Conservation (phyloP, 371 early-diverging fungal species). For the Mucor saturninus region DNA sequence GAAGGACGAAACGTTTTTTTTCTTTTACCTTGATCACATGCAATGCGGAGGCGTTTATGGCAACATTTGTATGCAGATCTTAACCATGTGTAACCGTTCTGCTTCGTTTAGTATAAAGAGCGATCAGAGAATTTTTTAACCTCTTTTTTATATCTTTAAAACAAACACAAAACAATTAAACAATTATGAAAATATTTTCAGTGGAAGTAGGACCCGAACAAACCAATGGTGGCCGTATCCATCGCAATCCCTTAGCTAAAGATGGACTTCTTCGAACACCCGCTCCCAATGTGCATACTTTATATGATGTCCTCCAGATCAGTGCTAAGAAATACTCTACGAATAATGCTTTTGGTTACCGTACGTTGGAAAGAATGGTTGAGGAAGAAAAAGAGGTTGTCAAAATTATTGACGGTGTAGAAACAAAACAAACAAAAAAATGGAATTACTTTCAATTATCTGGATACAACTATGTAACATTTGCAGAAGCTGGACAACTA, state of each 20-base stretch:
- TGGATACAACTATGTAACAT: constrained; percentile 69
- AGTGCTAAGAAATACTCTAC: constrained; percentile 46
- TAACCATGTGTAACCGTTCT: background rate
- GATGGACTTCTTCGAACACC: constrained; percentile 56
- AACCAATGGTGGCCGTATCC: constrained; percentile 56
- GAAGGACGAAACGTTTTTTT: background rate
- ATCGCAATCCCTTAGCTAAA: constrained; percentile 53
- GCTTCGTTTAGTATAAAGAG: background rate
- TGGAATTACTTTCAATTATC: constrained; percentile 82
- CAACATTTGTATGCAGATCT: background rate
- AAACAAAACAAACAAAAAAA: constrained; percentile 69
- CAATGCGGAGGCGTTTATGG: background rate
- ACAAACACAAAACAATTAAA: constrained; percentile 63
- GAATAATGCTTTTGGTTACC: constrained; percentile 66
- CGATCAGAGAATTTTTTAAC: background rate
- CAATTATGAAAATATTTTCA: constrained; percentile 33
- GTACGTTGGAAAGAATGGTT: constrained; percentile 63
- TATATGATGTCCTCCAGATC: constrained; percentile 69
- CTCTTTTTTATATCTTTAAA: constrained; percentile 32
- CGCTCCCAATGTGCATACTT: constrained; percentile 60
- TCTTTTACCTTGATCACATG: background rate
- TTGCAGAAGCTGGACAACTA: constrained; percentile 56
- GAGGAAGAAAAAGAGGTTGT: constrained; percentile 79
- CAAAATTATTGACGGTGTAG: constrained; percentile 67
- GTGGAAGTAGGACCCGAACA: constrained; percentile 56